Base-by-base conservation (phyloP, 176 grass and related monocot genomes). In the Alloteropsis semialata region DNA sequence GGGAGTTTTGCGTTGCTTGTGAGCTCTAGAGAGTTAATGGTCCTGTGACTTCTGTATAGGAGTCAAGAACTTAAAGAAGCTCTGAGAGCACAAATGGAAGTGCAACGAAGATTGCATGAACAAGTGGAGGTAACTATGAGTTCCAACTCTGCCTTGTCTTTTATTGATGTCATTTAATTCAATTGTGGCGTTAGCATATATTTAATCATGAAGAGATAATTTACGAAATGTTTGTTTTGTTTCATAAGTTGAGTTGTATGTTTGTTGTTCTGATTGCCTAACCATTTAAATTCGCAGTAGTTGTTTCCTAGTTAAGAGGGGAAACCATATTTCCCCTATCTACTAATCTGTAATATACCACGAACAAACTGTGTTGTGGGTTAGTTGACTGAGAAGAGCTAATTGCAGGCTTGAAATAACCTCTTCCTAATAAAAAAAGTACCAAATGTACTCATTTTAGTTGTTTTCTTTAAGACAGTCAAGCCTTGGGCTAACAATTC, bases 61-160 rank as follows among this genome's bases (percentile, higher is more conserved):
- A 79, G 81, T 76, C 89, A 84, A 53, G 89, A 87, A 87, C 75
- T 91, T 56, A 87, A 91, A 76, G 89, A 87, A 83, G 84, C 84
- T 45, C 69, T 90, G 17, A 90, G 84, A 80, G 75, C 75, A 60
- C 89, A 90, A 30, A 90, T 90, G 89, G 89, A 90, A 84, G 75
- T 90, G 60, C 84, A 90, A 62, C 32, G 84, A 44, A 90, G 75
- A 76, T 55, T 90, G 42, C 80, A 87, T 69, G 89, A 90, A 68
- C 89, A 90, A 83, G 80, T 90, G 19, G 80, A 87, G 80, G 89
- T 90, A 84, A 61, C 27, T 64, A 33, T 56, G 19, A 65, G 27
- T 69, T 19, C 33, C 37, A 65, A 50, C 51, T 24, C 45, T 61
- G 33, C 27, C 50, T 50, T 75, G 4, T 49, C 9, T 24, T 55